Evolutionary conservation across 208 protist species (phyloP), one percentile per base, ranked within the genome.

Genomic region (Acanthamoeba healyi): DNA sequence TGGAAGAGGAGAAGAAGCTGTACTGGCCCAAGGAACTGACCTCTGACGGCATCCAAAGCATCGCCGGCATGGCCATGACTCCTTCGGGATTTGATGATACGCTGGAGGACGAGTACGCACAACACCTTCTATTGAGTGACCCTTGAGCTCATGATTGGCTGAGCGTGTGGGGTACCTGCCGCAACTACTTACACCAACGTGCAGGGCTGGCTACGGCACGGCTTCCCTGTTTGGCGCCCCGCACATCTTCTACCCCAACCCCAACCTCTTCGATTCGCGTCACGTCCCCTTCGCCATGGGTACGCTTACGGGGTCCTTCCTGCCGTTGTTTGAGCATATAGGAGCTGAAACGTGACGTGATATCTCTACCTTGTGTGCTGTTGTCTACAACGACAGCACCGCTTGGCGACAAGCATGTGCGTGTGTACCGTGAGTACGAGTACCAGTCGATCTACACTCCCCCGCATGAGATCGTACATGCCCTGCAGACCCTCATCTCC

Each of bases 31-130:
- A 86, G 77, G 77, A 86, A 58, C 24, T 86, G n/a, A 86, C 77
- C 0, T 24, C 77, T 24, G 77, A 86, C 1, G 77, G 77, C 44
- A 86, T 86, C 10, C 77, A 86, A 29, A 86, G 44, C 46, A 86
- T 86, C n/a, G 19, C 77, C 0, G 84, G 56, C 46, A 91, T 72
- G 84, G 56, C 84, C 54, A 91, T 72, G 34, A 72, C 58, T 26
- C 84, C 84, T n/a, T 91, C 84, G 0, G 84, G 84, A n/a, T 91
- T 91, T 44, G 84, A 91, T 29, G 84, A 91, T 26, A 91, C 84
- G 44, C 84, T 91, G 3, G 84, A 91, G 36, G 84, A 91, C 24
- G 84, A 91, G 84, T 91, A 91, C 46, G 84, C 15, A 29, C 36
- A 29, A 26, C 49, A 56, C 49, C 5, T 0, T 26, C 24, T 22